Conservation (phyloP, 2,329 filamentous ascomycete species). For the Xylaria sp. region DNA sequence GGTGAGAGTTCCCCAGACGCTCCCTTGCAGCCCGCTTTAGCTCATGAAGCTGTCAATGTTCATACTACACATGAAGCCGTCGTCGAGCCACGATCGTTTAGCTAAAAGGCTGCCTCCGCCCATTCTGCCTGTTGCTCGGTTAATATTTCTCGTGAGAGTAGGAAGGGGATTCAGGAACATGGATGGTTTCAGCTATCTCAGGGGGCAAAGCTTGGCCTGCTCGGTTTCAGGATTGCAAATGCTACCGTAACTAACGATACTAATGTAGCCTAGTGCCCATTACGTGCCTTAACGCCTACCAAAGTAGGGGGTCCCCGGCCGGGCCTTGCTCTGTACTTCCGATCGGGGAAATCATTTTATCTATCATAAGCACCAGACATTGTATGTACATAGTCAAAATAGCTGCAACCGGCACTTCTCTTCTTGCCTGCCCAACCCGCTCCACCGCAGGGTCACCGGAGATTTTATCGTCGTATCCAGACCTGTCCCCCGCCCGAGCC, state of each 20-base stretch:
- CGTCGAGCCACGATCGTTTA: neutral
- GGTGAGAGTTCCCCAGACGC: neutral
- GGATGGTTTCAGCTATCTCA: constrained; percentile 19
- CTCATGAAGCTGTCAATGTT: no score
- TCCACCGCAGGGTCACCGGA: constrained; percentile 7
- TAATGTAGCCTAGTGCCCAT: neutral
- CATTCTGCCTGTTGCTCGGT: neutral
- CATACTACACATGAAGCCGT: neutral
- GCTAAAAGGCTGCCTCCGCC: neutral
- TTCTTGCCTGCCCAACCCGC: constrained; percentile 4
- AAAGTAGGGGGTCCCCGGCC: constrained; percentile 1
- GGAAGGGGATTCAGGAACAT: constrained; percentile 9
- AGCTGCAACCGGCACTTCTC: constrained; percentile 11
- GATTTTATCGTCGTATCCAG: constrained; percentile 12
- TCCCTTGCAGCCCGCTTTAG: no score
- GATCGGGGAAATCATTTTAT: constrained; percentile 2
- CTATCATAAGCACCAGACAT: no score
- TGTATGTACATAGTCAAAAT: neutral
- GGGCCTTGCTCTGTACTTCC: constrained; percentile 8
- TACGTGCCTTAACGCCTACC: neutral
- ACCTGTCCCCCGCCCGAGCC: neutral
- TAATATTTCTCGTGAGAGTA: constrained; percentile 11
- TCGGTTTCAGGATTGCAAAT: constrained; percentile 20
- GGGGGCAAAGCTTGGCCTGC: constrained; percentile 12
- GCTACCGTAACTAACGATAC: no score